Conservation (phyloP, 371 early-diverging fungal species). For the Rhizopus microsporus region DNA sequence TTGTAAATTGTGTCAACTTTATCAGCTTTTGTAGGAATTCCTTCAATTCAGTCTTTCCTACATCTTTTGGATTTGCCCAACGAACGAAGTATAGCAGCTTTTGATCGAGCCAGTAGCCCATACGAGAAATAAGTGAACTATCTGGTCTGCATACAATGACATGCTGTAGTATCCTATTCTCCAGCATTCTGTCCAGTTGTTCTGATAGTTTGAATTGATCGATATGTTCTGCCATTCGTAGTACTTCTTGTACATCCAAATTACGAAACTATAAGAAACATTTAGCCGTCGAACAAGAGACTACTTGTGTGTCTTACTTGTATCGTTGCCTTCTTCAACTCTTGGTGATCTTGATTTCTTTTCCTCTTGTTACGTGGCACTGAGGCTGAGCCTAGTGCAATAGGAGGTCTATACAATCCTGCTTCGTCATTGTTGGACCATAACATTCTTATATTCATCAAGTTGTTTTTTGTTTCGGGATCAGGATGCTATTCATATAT, state of each 20-base stretch:
- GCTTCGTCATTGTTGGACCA: slow-evolving; percentile 25
- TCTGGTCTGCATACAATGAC: slow-evolving; percentile 35
- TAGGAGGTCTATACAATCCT: slow-evolving; percentile 9
- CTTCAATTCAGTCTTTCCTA: slow-evolving; percentile 26
- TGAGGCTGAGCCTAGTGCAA: neutral
- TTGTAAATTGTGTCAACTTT: slow-evolving; percentile 43
- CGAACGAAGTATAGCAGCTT: slow-evolving; percentile 43
- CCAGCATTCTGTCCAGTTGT: slow-evolving; percentile 47
- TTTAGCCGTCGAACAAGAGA: neutral
- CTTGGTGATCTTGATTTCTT: neutral
- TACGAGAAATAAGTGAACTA: slow-evolving; percentile 42
- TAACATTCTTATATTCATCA: slow-evolving; percentile 27
- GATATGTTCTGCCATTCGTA: slow-evolving; percentile 33
- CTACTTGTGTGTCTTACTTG: neutral
- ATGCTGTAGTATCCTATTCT: slow-evolving; percentile 53
- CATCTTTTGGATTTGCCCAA: slow-evolving; percentile 39
- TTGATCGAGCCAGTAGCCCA: slow-evolving; percentile 52
- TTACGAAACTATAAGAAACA: slow-evolving; percentile 1
- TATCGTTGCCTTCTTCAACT: neutral
- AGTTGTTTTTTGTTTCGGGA: slow-evolving; percentile 25
- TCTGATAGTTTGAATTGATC: slow-evolving; percentile 46
- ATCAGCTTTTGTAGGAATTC: slow-evolving; percentile 39
- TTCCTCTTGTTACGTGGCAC: neutral
- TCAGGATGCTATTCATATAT: slow-evolving; percentile 37
- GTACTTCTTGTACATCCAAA: slow-evolving; percentile 20